These are phyloP conservation scores for Diaporthe nobilis DNA, from an alignment of 2,329 filamentous ascomycete species.

Conservation along the genomic window DNA sequence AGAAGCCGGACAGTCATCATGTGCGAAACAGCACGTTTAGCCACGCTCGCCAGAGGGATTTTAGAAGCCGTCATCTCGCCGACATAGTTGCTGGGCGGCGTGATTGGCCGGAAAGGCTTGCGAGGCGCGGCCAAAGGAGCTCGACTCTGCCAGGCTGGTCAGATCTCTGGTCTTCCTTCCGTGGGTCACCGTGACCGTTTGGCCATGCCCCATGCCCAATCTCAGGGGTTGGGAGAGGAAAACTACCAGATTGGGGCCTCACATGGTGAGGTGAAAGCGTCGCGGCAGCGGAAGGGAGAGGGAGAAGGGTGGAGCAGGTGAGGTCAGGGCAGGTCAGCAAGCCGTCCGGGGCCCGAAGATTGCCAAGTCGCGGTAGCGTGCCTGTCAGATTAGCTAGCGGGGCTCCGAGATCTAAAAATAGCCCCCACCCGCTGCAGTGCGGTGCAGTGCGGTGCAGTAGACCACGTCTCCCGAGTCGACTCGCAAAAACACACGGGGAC, in stretches of 20 bases:
- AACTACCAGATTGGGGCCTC: neutral
- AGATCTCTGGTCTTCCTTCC: constrained; percentile 29
- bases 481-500: neutral
- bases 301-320: constrained; percentile 18
- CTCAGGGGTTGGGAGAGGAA: constrained; percentile 3
- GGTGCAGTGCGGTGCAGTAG: neutral
- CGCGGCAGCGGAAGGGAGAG: neutral
- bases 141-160: constrained; percentile 25
- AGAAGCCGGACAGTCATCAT: constrained; percentile 29
- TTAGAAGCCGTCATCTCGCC: constrained; percentile 29
- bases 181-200: constrained; percentile 16
- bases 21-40: constrained; percentile 33
- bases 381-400: constrained; percentile 34
- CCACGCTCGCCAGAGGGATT: constrained; percentile 20
- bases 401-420: constrained; percentile 39
- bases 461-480: neutral
- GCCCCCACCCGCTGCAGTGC: constrained; percentile 32
- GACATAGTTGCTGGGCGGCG: constrained; percentile 17
- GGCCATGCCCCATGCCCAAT: neutral
- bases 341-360: constrained; percentile 31
- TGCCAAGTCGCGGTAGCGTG: constrained; percentile 22
- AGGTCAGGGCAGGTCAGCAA: constrained; percentile 29
- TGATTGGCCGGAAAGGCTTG: constrained; percentile 13
- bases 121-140: constrained; percentile 26
- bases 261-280: constrained; percentile 13